Base-by-base conservation (phyloP, 2,329 filamentous ascomycete species). In the Alternaria hordeiaustralica region DNA sequence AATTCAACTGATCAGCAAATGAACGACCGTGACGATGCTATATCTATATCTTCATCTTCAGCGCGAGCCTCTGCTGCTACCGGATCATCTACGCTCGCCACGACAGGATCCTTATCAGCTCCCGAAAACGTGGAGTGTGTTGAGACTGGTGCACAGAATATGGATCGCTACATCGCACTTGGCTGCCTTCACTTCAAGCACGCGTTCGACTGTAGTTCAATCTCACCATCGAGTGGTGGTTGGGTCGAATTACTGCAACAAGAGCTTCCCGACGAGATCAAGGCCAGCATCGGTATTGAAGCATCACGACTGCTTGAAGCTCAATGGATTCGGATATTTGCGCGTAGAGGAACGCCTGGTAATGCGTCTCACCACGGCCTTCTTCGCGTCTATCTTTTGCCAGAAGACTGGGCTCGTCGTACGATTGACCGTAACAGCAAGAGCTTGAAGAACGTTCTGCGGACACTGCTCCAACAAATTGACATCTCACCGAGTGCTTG, bases 331-430 rank as follows among this genome's bases (percentile, higher is more conserved):
- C 73, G 79, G 5, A 58, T 76, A 2, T 76, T 77, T 47, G 55
- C 69, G 11, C 65, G 71, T 46, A 58, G 55, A 11, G 41, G 54
- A 6, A 26, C 41, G 3, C 12, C 41, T n/a, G 28, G 26, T 11
- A 54, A 9, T 20, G 9, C 8, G 6, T n/a, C 30, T 30, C n/a
- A 15, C 13, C 41, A 20, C 21, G 66, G 57, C 26, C 45, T 80
- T 36, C 50, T 88, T 8, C 84, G 90, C 21, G 81, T 92, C 1
- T 89, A 90, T 70, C 69, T 91, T 5, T 83, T 92, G 3, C 89
- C 90, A 3, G 88, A 91, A 66, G 91, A 94, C 77, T 82, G 88
- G 33, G 84, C 85, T 3, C 84, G 87, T 28, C 75, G 81, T 2
- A 75, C 78, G 5, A 81, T 92, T n/a, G 81, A 86, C 43, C 83